Conservation (phyloP, 805 yeast species). For the Grigorovia humatica region DNA sequence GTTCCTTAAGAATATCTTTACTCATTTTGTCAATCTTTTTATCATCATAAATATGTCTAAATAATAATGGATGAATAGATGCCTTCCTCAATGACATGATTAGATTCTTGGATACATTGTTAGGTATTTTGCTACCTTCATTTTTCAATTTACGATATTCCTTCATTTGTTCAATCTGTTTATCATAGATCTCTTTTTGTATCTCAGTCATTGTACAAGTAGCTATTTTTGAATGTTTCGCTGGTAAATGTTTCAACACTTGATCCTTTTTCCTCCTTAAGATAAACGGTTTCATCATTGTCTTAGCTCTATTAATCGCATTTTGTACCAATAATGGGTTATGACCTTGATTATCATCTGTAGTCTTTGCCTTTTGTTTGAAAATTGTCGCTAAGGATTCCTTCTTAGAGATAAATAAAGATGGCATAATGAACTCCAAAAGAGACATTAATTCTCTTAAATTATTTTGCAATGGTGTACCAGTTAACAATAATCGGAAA, state of each 20-base stretch:
- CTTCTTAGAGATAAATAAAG: constrained; percentile 65
- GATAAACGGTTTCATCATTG: constrained; percentile 98
- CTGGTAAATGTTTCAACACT: constrained; percentile 82
- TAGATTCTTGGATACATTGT: constrained; percentile 41
- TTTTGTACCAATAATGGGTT: constrained; percentile 82
- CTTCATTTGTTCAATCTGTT: constrained; percentile 38
- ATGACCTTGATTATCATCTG: constrained; percentile 39
- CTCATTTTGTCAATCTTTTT: constrained; percentile 55
- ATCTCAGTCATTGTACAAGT: constrained; percentile 50
- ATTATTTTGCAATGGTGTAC: constrained; percentile 95
- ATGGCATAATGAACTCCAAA: constrained; percentile 83
- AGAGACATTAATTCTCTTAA: constrained; percentile 82
- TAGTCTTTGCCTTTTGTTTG: constrained; percentile 76
- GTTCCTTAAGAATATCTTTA: constrained; percentile 66
- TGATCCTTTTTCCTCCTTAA: constrained; percentile 85
- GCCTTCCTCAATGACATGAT: constrained; percentile 89
- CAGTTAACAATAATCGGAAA: constrained; percentile 84
- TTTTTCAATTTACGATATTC: constrained; percentile 17
- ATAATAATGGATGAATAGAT: constrained; percentile 81
- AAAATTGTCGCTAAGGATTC: constrained; percentile 76
- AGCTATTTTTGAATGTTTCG: constrained; percentile 53
- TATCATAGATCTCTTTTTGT: constrained; percentile 52
- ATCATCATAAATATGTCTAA: constrained; percentile 56
- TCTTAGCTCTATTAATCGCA: constrained; percentile 85
- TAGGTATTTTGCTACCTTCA: constrained; percentile 17